Conservation (phyloP, 164 flowering plant species). For the Stephania cephalantha region DNA sequence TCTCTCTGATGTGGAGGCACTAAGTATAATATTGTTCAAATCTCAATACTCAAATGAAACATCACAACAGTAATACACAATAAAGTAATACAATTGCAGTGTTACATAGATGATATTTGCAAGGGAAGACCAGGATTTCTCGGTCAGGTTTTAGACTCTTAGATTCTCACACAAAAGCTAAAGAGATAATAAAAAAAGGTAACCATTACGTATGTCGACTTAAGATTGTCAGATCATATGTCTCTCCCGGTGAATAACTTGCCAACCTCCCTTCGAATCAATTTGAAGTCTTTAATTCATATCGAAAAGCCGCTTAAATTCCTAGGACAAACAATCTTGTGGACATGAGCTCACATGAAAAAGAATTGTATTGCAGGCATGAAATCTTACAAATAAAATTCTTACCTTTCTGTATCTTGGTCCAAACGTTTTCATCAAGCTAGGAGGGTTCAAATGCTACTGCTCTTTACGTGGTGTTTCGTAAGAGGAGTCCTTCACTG, state of each 20-base stretch:
- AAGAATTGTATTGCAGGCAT: constrained; percentile 18
- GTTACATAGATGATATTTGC: too few relatives aligned
- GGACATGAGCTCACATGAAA: constrained; percentile 11
- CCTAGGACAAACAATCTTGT: constrained; percentile 25
- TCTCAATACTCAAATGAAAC: background rate
- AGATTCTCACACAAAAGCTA: background rate
- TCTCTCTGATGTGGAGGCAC: background rate
- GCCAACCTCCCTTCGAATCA: constrained; percentile 29
- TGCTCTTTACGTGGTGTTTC: constrained; percentile 28
- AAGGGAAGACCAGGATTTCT: background rate
- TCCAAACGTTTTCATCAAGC: constrained; percentile 28
- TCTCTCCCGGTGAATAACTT: constrained; percentile 23
- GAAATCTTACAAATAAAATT: constrained; percentile 27
- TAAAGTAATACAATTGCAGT: too few relatives aligned
- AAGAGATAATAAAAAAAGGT: background rate
- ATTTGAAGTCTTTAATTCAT: constrained; percentile 24
- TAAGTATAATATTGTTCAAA: background rate
- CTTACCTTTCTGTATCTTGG: constrained; percentile 48
- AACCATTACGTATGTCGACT: background rate
- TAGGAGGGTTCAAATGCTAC: constrained; percentile 28
- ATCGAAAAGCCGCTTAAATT: constrained; percentile 26
- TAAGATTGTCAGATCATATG: constrained; percentile 21
- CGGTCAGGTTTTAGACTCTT: background rate
- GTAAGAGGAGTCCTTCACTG: constrained; percentile 28
- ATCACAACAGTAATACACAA: background rate